phyloP scores from a whole-genome alignment of 192 early-diverging fungal genomes.

The Entrophospora sp. region DNA sequence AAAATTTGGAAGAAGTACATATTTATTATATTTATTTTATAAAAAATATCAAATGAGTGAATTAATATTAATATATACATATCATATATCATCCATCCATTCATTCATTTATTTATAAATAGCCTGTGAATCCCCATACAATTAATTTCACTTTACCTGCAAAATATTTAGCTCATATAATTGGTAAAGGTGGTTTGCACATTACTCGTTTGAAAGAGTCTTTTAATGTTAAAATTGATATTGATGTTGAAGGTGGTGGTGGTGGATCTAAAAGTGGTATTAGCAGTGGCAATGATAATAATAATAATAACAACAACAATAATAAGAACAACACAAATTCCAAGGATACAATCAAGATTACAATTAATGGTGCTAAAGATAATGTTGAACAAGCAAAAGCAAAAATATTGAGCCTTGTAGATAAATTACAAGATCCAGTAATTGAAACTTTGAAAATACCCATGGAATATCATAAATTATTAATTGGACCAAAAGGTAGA shows the following conservation, averaged over 20 bases:
- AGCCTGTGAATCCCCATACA: constrained; percentile 59
- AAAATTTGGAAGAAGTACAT: too few relatives aligned
- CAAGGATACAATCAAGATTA: constrained; percentile 48
- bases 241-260: constrained; percentile 52
- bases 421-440: constrained; percentile 60
- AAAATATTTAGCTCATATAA: constrained; percentile 59
- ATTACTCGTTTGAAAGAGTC: constrained; percentile 72
- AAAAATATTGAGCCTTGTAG: constrained; percentile 57
- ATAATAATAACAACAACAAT: too few relatives aligned
- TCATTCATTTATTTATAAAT: constrained; percentile 3
- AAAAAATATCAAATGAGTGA: background rate
- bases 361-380: constrained; percentile 67
- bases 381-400: constrained; percentile 67
- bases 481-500: constrained; percentile 62
- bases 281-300: too few relatives aligned
- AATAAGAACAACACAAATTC: constrained; percentile 31
- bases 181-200: constrained; percentile 83
- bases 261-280: too few relatives aligned
- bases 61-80: background rate
- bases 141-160: constrained; percentile 66
- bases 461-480: constrained; percentile 54
- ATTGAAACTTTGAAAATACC: constrained; percentile 45
- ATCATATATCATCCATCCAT: background rate
- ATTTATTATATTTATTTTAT: too few relatives aligned
- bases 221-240: constrained; percentile 64